These are phyloP conservation scores for Protea cynaroides DNA, from an alignment of 164 flowering plant genomes.

Conservation along the genomic window DNA sequence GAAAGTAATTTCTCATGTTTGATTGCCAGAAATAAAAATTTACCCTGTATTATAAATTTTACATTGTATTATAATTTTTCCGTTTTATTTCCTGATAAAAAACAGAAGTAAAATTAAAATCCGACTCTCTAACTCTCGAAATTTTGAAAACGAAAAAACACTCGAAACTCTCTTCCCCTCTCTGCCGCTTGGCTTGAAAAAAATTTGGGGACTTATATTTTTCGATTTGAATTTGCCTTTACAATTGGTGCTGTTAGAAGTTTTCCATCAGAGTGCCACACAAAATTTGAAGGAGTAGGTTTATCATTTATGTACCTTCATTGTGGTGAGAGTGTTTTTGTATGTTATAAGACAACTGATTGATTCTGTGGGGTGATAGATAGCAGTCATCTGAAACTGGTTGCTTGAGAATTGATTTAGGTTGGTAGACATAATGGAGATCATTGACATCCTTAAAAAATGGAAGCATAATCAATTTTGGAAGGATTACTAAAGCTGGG, in stretches of 20 bases:
- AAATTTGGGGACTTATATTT: slow-evolving; percentile 71
- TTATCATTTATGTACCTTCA: slow-evolving; percentile 83
- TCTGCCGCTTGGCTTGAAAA: too few relatives aligned
- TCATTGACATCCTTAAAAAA: not conserved
- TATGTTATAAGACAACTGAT: not conserved
- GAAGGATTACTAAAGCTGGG: not conserved
- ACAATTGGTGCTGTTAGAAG: slow-evolving; percentile 94
- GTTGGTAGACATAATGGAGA: not conserved
- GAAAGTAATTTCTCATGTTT: too few relatives aligned
- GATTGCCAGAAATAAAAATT: too few relatives aligned
- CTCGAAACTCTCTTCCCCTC: too few relatives aligned
- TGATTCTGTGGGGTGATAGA: not conserved
- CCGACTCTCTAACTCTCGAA: too few relatives aligned
- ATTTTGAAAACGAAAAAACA: too few relatives aligned
- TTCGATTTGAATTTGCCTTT: slow-evolving; percentile 83
- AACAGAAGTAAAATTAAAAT: too few relatives aligned
- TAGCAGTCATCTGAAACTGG: too few relatives aligned
- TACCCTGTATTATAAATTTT: too few relatives aligned
- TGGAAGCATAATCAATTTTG: not conserved
- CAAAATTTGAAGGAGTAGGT: slow-evolving; percentile 96
- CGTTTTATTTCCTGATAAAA: too few relatives aligned
- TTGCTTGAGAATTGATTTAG: not conserved
- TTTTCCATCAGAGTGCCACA: slow-evolving; percentile 86
- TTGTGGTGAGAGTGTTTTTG: slow-evolving; percentile 61
- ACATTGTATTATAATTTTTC: too few relatives aligned